These are phyloP conservation scores for Hypholoma fasciculare DNA, from an alignment of 768 basidiomycete genomes.

Conservation along the genomic window DNA sequence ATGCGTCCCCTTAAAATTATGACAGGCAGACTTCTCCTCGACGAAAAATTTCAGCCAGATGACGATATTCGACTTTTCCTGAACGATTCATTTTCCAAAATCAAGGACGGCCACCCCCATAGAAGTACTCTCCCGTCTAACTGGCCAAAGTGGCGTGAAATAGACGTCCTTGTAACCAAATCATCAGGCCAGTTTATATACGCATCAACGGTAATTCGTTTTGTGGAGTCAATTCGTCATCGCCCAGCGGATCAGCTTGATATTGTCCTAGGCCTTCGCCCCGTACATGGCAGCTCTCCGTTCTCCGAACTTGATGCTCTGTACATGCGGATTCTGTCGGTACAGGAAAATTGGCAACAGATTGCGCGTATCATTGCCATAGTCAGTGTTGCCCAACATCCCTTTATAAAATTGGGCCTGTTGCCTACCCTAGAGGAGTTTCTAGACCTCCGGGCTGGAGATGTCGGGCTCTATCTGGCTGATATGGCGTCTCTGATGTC, in stretches of 20 bases:
- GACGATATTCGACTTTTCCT: constrained; percentile 8
- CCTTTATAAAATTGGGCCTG: neutral
- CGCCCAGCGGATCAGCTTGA: constrained; percentile 4
- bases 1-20: neutral
- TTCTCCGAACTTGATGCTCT: constrained; percentile 11
- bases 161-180: constrained; percentile 1
- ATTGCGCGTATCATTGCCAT: neutral
- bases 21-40: neutral
- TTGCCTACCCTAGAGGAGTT: neutral
- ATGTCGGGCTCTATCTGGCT: neutral
- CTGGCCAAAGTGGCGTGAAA: neutral
- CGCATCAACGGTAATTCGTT: constrained; percentile 11
- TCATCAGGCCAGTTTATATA: constrained; percentile 17
- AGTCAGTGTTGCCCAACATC: neutral
- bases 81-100: neutral
- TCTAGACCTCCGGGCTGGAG: neutral
- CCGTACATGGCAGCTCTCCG: neutral
- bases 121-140: neutral
- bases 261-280: neutral
- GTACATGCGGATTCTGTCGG: neutral
- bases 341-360: neutral
- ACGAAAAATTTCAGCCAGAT: neutral
- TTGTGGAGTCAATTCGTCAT: constrained; percentile 1
- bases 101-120: constrained; percentile 4
- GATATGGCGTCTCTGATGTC: neutral